Evolutionary conservation across 1,284 basidiomycete species (phyloP), one percentile per base, ranked within the genome.

Genomic region (Omphalotus olearius): DNA sequence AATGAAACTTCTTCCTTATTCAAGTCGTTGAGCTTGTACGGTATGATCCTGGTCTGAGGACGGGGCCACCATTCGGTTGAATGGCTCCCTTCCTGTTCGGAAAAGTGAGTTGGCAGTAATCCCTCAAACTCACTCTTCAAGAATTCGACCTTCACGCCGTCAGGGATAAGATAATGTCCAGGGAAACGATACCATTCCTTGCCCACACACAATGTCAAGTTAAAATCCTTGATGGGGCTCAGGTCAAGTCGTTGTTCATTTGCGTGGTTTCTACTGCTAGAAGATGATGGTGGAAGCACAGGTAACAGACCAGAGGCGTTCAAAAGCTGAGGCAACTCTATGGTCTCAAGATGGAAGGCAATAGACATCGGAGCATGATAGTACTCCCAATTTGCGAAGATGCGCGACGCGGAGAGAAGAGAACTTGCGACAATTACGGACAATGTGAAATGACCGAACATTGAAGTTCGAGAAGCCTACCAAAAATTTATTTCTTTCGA

Each of bases 181-280:
- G 95, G 93, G 75, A 95, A 99, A 13, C 96, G 80, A 65, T 98
- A 78, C 97, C 97, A 99, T 69, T 99, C 96, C 64, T 95, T 92
- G 30, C 88, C 93, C 51, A 91, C 79, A 70, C 97, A 99, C 1
- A 99, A 66, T n/a, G 76, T 83, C 51, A 96, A 67, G 52, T 83
- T 80, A 59, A 94, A 81, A n/a, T 80, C 72, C 51, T 75, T 74
- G 59, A 97, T 72, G 1, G 82, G 82, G 1, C 82, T 68, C 36
- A 91, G 74, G 64, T 95, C 88, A 57, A 92, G 78, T 53, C 78
- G 77, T 17, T 78, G 78, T 14, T 67, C 66, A 39, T 87, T 79
- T 6, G 79, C 75, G 46, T 80, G 75, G 43, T 64, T 59, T 10
- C 63, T 63, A 17, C 66, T 63, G 39, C 44, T 37, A 26, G 6